phyloP scores from a whole-genome alignment of 768 basidiomycete genomes.

The Thelephora ganbajun region DNA sequence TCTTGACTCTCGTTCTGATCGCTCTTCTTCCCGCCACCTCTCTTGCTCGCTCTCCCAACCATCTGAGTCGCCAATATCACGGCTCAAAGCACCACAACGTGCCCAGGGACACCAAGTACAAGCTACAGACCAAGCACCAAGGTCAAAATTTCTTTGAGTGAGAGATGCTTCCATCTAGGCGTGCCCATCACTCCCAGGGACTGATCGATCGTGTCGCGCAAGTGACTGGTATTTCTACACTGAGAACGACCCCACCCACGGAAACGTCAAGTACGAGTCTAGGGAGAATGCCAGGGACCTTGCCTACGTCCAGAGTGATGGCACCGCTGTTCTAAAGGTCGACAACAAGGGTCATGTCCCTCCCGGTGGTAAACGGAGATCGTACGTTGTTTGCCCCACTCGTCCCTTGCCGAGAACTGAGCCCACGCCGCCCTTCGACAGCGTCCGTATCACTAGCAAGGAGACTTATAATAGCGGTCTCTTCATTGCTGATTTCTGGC shows the following conservation, averaged over 20 bases:
- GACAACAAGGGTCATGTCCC: slow-evolving; percentile 38
- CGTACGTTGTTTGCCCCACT: slow-evolving; percentile 19
- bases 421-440: slow-evolving; percentile 12
- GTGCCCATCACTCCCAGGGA: not conserved
- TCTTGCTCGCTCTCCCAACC: slow-evolving; percentile 17
- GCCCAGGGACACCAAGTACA: slow-evolving; percentile 18
- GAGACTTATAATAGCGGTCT: slow-evolving; percentile 52
- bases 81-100: slow-evolving; percentile 11
- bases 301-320: slow-evolving; percentile 48
- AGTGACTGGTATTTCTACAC: slow-evolving; percentile 62
- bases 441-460: slow-evolving; percentile 54
- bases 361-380: slow-evolving; percentile 38
- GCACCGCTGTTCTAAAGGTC: slow-evolving; percentile 46
- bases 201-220: no score
- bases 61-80: slow-evolving; percentile 17
- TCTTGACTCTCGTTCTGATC: slow-evolving; percentile 19
- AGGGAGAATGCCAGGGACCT: slow-evolving; percentile 38
- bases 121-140: slow-evolving; percentile 24
- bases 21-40: slow-evolving; percentile 19
- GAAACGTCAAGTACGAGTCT: slow-evolving; percentile 46
- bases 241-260: slow-evolving; percentile 52
- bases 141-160: slow-evolving; percentile 52
- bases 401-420: not conserved
- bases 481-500: slow-evolving; percentile 58
- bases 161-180: slow-evolving; percentile 12